phyloP scores from a whole-genome alignment of 2,329 filamentous ascomycete species.

The Arthrobotrys megalospora region DNA sequence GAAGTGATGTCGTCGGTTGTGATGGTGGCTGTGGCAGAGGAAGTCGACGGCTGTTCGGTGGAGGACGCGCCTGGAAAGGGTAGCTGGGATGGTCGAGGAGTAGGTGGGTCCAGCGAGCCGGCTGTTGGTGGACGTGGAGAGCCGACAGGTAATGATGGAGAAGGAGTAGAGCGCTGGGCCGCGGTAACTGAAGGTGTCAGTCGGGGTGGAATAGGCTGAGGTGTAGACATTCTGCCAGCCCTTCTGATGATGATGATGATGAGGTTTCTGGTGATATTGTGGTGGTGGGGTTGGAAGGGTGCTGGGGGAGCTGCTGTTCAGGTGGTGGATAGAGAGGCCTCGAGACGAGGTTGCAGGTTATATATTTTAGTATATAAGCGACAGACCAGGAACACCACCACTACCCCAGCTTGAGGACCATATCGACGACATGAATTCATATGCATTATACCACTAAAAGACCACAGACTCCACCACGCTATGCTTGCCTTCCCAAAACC shows the following conservation, averaged over 20 bases:
- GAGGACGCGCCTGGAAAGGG: constrained; percentile 40
- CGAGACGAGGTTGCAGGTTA: constrained; percentile 29
- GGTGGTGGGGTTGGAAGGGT: constrained; percentile 22
- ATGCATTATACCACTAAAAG: not conserved
- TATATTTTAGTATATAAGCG: constrained; percentile 28
- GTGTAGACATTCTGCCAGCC: constrained; percentile 37
- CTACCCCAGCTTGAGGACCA: not conserved
- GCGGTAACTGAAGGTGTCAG: constrained; percentile 29
- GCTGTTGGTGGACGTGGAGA: constrained; percentile 48
- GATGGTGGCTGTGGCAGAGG: constrained; percentile 6
- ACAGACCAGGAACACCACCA: not conserved
- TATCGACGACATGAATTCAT: constrained; percentile 6
- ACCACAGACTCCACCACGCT: constrained; percentile 8
- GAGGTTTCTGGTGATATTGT: not conserved
- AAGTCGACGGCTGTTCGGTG: constrained; percentile 3
- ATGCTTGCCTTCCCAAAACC: not conserved
- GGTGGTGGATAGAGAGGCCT: not conserved
- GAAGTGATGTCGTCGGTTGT: constrained; percentile 18
- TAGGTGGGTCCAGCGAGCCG: constrained; percentile 46
- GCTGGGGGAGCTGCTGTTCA: constrained; percentile 4
- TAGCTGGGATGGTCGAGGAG: constrained; percentile 53
- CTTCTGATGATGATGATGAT: not conserved
- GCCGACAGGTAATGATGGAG: constrained; percentile 14
- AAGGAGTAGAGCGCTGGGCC: constrained; percentile 26
- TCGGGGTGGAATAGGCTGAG: constrained; percentile 44